Evolutionary conservation across 2,329 filamentous ascomycete species (phyloP).

Genomic region (Botrytis squamosa): DNA sequence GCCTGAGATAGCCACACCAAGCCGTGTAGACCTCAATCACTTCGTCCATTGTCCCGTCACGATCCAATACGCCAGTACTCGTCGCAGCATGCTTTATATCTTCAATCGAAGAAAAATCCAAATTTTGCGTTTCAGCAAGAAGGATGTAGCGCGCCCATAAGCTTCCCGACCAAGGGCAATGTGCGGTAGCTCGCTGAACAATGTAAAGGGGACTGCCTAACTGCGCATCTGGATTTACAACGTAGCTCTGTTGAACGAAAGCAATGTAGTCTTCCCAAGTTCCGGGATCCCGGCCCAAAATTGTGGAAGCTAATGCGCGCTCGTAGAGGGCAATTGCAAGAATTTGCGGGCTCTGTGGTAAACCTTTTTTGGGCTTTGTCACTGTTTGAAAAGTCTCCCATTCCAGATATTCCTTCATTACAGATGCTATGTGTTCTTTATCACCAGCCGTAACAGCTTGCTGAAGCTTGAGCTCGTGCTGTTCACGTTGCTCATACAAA

Average conservation of each 20-base stretch:
- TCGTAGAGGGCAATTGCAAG: slow-evolving; percentile 70
- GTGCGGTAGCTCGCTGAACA: slow-evolving; percentile 77
- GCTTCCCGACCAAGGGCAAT: slow-evolving; percentile 89
- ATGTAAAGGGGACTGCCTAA: slow-evolving; percentile 61
- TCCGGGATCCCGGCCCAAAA: slow-evolving; percentile 70
- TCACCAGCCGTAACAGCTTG: slow-evolving; percentile 58
- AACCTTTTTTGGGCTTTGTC: slow-evolving; percentile 51
- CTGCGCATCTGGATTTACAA: slow-evolving; percentile 40
- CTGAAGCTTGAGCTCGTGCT: slow-evolving; percentile 65
- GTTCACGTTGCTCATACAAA: slow-evolving; percentile 62
- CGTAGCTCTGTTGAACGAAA: slow-evolving; percentile 32
- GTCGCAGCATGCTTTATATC: slow-evolving; percentile 91
- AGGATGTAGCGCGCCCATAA: slow-evolving; percentile 90
- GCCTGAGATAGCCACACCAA: slow-evolving; percentile 92
- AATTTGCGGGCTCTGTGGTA: slow-evolving; percentile 47
- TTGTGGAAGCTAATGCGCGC: slow-evolving; percentile 62
- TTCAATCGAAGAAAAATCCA: slow-evolving; percentile 78
- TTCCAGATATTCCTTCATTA: slow-evolving; percentile 70
- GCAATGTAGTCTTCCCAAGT: slow-evolving; percentile 75
- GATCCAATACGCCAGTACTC: slow-evolving; percentile 78
- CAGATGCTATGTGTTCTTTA: slow-evolving; percentile 51
- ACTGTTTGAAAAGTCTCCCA: slow-evolving; percentile 73
- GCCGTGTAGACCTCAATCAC: slow-evolving; percentile 88
- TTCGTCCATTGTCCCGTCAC: slow-evolving; percentile 74
- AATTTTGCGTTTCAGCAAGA: slow-evolving; percentile 74